Evolutionary conservation across 495 filamentous ascomycete genomes (phyloP), one percentile per base, ranked within the genome.

Genomic region (Hypoxylon crocopeplum): DNA sequence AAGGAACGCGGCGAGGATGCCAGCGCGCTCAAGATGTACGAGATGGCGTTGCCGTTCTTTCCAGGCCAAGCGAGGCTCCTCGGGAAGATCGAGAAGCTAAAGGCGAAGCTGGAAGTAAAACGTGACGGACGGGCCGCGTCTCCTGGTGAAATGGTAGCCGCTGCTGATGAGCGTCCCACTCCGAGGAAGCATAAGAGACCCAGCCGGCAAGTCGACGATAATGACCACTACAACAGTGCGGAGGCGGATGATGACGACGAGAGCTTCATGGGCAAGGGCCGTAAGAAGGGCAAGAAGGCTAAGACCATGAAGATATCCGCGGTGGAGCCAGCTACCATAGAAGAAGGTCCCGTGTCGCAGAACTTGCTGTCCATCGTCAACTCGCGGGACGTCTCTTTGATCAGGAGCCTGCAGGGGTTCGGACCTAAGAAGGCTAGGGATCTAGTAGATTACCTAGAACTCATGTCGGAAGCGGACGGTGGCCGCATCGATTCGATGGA

Each of bases 281-380:
- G 56, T 67, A 76, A 38, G 70, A 74, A 44, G 56, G 55, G 21
- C 64, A 78, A 47, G 60, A 81, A 53, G 68, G 69, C 62, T 57
- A 72, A 39, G 62, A 67, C 19, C 58, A 49, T 2, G 40, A 69
- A 49, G 55, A 64, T 2, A 37, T 66, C 22, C 30, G 15, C 24
- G 21, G 36, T 20, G 11, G 34, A 61, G 46, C 48, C 29, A n/a
- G 8, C 54, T 22, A 48, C 65, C 32, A 49, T 45, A 33, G 64
- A 67, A 8, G 66, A 66, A 10, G 71, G 59, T 0, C 50, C 69
- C 0, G 25, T 56, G 5, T 90, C 89, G 3, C 75, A 79, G 59
- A 83, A 86, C 45, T 69, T 98, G 7, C 79, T 98, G 2, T 80
- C 84, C 11, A 89, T 97, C 64, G 86, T 98, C 72, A 98, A 98